A percentile compares a stretch with the other conserved stretches of the same genome.
phyloP scores from a whole-genome alignment of 2,329 filamentous ascomycete genomes.

The Cladosporium oxysporum region DNA sequence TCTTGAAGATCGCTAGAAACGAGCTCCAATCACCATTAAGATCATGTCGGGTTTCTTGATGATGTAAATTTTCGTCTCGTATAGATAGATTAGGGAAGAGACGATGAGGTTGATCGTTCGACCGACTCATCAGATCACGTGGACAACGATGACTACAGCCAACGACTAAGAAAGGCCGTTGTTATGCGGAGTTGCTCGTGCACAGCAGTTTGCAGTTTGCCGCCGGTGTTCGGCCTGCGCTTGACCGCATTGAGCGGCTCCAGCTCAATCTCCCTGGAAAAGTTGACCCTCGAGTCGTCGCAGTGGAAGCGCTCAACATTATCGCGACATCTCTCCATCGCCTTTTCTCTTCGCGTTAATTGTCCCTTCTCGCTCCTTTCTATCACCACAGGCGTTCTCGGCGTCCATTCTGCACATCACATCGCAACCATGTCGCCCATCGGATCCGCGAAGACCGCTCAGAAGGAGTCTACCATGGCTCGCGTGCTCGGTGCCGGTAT shows the following conservation, averaged over 20 bases:
- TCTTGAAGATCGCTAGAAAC: no score
- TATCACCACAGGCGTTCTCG: slow-evolving; percentile 13
- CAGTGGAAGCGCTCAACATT: slow-evolving; percentile 10
- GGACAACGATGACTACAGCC: neutral
- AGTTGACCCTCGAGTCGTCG: slow-evolving; percentile 8
- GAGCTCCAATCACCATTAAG: neutral
- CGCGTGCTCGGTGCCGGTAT: slow-evolving; percentile 88
- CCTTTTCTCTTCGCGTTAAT: neutral
- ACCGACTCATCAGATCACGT: neutral
- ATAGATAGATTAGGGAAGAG: neutral
- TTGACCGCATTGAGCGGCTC: neutral
- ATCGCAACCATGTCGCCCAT: slow-evolving; percentile 16
- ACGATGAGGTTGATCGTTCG: neutral
- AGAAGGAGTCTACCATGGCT: slow-evolving; percentile 88
- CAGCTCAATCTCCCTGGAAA: neutral
- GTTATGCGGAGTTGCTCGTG: neutral
- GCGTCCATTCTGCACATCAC: slow-evolving; percentile 11
- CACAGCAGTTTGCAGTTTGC: neutral
- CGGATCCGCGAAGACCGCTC: slow-evolving; percentile 56
- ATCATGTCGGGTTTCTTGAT: neutral
- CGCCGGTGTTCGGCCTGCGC: neutral
- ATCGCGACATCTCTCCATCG: neutral
- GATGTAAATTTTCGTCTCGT: neutral
- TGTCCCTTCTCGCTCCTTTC: slow-evolving; percentile 7
- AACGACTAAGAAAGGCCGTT: neutral